Evolutionary conservation across 371 early-diverging fungal species (phyloP).

Genomic region (Gilbertella persicaria): DNA sequence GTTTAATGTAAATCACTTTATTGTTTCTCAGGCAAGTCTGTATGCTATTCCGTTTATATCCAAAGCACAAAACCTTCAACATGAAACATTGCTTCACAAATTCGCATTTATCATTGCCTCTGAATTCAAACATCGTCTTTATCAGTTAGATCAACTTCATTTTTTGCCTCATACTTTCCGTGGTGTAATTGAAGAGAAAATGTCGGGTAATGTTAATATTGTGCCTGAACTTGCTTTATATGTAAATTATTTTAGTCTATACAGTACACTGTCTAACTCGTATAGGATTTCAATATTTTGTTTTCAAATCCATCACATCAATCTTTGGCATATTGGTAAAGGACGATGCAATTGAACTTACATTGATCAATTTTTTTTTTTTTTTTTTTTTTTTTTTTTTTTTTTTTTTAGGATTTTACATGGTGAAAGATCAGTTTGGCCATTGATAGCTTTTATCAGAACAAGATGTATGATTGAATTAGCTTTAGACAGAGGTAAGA

Average conservation of each 20-base stretch:
- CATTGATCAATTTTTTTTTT: neutral
- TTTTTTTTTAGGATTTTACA: slow-evolving; percentile 58
- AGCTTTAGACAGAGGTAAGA: slow-evolving; percentile 62
- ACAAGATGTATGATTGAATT: slow-evolving; percentile 78
- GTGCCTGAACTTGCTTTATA: slow-evolving; percentile 52
- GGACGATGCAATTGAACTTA: neutral
- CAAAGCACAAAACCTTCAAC: slow-evolving; percentile 53
- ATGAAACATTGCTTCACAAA: slow-evolving; percentile 44
- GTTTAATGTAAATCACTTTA: slow-evolving; percentile 78
- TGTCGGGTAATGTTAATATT: slow-evolving; percentile 71
- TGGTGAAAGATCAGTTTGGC: slow-evolving; percentile 88
- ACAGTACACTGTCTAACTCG: neutral
- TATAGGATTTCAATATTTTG: slow-evolving; percentile 67
- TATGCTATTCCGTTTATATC: slow-evolving; percentile 67
- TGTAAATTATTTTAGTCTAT: slow-evolving; percentile 29
- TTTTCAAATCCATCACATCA: slow-evolving; percentile 77
- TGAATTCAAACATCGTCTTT: slow-evolving; percentile 63
- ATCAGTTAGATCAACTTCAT: slow-evolving; percentile 62
- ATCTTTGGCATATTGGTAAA: slow-evolving; percentile 69
- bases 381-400: neutral
- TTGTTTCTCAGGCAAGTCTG: slow-evolving; percentile 73
- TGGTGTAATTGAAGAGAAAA: slow-evolving; percentile 62
- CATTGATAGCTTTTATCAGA: slow-evolving; percentile 68
- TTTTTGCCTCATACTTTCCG: slow-evolving; percentile 59
- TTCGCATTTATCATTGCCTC: slow-evolving; percentile 53